Evolutionary conservation across 2,329 filamentous ascomycete genomes (phyloP), one percentile per base, ranked within the genome.

Genomic region (Aspergillus novofumigatus): DNA sequence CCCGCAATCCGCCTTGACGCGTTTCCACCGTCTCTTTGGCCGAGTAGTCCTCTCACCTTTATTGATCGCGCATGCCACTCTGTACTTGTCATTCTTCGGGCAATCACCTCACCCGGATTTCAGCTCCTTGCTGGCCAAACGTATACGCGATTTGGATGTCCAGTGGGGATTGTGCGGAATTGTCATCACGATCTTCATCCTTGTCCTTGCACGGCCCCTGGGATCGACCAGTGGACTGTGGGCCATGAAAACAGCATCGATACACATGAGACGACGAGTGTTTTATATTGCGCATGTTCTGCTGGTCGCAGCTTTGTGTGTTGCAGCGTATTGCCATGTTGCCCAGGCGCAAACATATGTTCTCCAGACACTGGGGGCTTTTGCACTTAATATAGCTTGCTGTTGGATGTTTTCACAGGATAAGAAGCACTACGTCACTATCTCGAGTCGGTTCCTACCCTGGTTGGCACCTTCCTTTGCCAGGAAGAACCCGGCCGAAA

Each of bases 11-110:
- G 70, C 78, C 9, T 65, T 87, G n/a, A 84, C 84, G 52, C 71
- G 76, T 4, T 78, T 80, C 48, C 85, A 87, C 63, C 81, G 84
- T 53, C 73, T 85, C 4, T 78, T 86, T 29, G 84, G 84, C 11
- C 79, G 83, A 1, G 74, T 84, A 54, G 69, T 80, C 14, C 73
- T 85, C 45, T 76, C 76, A 11, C 62, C 78, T 11, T 69, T 87
- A 2, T 76, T 86, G 52, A 67, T 75, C 35, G 65, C 76, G 3
- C 85, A 87, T 67, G 81, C 78, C 1, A 60, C 69, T 0, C 75
- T 86, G 58, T 87, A 87, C 61, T 60, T 85, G 25, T 76, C 79
- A 52, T 86, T 85, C 71, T 87, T 85, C 67, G 64, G 81, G 56
- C 75, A 78, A 54, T 76, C 77, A 2, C 73, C 70, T 17, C 64